Percentiles rank a stretch among this genome's conserved stretches.
Conservation (phyloP, 495 filamentous ascomycete genomes). For the Hypoxylon crocopeplum region DNA sequence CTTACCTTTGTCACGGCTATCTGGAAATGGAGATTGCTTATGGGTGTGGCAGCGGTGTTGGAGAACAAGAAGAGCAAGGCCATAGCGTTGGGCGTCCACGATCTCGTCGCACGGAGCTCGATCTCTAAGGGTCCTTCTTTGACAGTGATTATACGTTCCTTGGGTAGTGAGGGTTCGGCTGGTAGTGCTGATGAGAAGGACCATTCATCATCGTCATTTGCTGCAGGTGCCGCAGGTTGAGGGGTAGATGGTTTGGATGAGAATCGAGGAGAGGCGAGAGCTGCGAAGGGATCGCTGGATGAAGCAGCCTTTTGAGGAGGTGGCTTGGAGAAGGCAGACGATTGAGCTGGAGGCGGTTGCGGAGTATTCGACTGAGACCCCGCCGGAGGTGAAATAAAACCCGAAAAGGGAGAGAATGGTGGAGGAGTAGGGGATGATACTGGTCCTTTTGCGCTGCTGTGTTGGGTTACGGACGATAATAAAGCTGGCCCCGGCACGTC, state of each 20-base stretch:
- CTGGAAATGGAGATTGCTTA: constrained; percentile 87
- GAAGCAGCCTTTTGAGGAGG: constrained; percentile 41
- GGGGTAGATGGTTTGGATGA: constrained; percentile 50
- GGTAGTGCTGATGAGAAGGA: constrained; percentile 88
- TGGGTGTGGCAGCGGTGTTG: constrained; percentile 72
- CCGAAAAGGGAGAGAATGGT: constrained; percentile 68
- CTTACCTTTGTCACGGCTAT: constrained; percentile 90
- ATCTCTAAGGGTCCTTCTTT: constrained; percentile 60
- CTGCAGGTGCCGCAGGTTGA: constrained; percentile 41
- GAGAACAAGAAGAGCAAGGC: constrained; percentile 75
- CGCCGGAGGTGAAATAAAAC: constrained; percentile 51
- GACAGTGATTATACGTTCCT: constrained; percentile 54
- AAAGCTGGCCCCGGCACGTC: constrained; percentile 69
- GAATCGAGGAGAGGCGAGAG: constrained; percentile 65
- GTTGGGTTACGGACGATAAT: constrained; percentile 67
- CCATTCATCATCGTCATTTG: constrained; percentile 87
- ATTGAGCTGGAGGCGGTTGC: constrained; percentile 51
- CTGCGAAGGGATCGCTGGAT: constrained; percentile 71
- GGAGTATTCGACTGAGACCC: constrained; percentile 55
- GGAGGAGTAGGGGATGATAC: constrained; percentile 49
- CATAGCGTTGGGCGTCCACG: constrained; percentile 60
- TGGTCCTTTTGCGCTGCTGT: constrained; percentile 57
- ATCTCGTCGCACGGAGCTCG: constrained; percentile 55
- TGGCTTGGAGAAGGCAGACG: constrained; percentile 52
- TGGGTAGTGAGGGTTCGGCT: constrained; percentile 57